phyloP scores from a whole-genome alignment of 805 yeast genomes.

The Cyberlindnera maritima region DNA sequence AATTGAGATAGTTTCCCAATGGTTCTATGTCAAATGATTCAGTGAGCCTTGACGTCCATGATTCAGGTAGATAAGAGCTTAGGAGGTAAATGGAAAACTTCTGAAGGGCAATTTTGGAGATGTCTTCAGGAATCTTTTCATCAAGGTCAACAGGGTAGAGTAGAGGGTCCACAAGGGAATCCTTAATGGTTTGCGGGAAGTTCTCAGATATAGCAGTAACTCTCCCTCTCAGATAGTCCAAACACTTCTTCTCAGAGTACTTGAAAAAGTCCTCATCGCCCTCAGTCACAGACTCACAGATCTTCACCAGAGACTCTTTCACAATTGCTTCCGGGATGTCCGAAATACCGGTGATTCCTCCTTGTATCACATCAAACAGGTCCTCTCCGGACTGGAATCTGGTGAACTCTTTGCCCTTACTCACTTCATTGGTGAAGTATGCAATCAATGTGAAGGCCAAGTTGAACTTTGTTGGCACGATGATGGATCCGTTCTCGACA shows the following conservation, averaged over 20 bases:
- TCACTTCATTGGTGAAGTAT: constrained; percentile 30
- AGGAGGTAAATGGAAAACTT: constrained; percentile 46
- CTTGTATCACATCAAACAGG: constrained; percentile 36
- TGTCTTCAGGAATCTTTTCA: constrained; percentile 33
- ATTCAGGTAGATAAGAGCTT: constrained; percentile 39
- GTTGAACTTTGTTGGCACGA: constrained; percentile 41
- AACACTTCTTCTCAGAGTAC: constrained; percentile 38
- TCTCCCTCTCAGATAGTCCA: constrained; percentile 37
- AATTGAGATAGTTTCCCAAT: constrained; percentile 29
- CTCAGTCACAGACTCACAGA: constrained; percentile 41
- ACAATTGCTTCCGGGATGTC: constrained; percentile 18
- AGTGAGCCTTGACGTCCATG: constrained; percentile 22
- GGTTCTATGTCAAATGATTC: constrained; percentile 32
- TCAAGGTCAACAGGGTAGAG: constrained; percentile 30
- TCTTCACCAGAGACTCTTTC: constrained; percentile 25
- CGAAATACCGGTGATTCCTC: constrained; percentile 9
- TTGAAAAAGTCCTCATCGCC: constrained; percentile 45
- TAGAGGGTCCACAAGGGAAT: constrained; percentile 25
- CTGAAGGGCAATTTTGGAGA: constrained; percentile 35
- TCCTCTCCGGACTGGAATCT: constrained; percentile 41
- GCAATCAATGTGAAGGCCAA: constrained; percentile 38
- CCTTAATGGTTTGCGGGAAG: constrained; percentile 38
- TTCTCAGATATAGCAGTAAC: constrained; percentile 32
- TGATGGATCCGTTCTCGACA: constrained; percentile 38
- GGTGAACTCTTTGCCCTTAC: constrained; percentile 29